Evolutionary conservation across 257 asterid species (phyloP).

Genomic region (Osmanthus fragrans): DNA sequence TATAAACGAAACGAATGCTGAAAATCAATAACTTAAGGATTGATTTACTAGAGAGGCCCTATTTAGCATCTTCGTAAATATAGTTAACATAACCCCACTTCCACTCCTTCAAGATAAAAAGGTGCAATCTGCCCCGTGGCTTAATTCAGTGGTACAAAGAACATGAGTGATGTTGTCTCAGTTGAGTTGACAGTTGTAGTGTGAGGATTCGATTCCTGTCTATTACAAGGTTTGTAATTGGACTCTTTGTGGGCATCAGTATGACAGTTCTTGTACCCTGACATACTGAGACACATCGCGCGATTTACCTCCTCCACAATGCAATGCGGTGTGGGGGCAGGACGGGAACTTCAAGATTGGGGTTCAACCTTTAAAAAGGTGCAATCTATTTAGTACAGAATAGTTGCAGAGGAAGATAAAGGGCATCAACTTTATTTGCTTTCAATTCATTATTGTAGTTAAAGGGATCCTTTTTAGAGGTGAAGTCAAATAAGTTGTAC

Average conservation of each 20-base stretch:
- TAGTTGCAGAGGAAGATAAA: constrained; percentile 25
- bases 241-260: too few species aligned
- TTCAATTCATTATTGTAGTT: constrained; percentile 29
- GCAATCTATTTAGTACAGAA: constrained; percentile 21
- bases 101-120: constrained; percentile 14
- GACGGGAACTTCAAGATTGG: too few species aligned
- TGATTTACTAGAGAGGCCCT: neutral
- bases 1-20: neutral
- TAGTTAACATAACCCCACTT: constrained; percentile 15
- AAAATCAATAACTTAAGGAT: neutral
- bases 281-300: too few species aligned
- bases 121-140: neutral
- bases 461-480: constrained; percentile 26
- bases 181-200: too few species aligned
- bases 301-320: too few species aligned
- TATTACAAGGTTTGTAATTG: too few species aligned
- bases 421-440: constrained; percentile 46
- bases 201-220: too few species aligned
- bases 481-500: constrained; percentile 47
- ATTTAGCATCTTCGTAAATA: neutral
- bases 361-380: too few species aligned
- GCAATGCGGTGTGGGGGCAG: too few species aligned
- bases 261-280: too few species aligned
- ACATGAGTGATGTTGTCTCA: too few species aligned
- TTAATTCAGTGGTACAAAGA: too few species aligned